Evolutionary conservation across 176 grass and related monocot species (phyloP).

Genomic region (Aegilops tauschii): DNA sequence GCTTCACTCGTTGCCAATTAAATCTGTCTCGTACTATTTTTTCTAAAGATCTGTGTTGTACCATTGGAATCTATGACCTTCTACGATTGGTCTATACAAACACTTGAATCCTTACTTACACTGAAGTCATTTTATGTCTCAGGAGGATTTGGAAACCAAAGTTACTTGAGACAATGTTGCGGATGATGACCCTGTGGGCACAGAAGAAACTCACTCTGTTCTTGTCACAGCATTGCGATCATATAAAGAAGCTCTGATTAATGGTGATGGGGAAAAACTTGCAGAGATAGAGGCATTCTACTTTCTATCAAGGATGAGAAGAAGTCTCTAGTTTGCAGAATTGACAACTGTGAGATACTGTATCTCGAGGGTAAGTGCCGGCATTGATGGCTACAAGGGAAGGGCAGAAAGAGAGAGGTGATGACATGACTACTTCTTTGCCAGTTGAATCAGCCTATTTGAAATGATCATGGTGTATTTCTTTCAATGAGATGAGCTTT

Average conservation of each 20-base stretch:
- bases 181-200: constrained; percentile 29
- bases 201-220: constrained; percentile 52
- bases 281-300: constrained; percentile 62
- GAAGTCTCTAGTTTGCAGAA: constrained; percentile 46
- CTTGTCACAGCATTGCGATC: constrained; percentile 39
- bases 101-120: background rate
- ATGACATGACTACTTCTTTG: constrained; percentile 37
- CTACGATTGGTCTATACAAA: background rate
- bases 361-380: constrained; percentile 71
- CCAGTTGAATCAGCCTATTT: no score
- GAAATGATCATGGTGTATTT: no score
- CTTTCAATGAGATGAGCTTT: no score
- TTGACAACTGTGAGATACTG: constrained; percentile 47
- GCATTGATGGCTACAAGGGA: constrained; percentile 67
- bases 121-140: constrained; percentile 13
- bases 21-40: background rate
- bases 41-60: background rate
- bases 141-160: constrained; percentile 60
- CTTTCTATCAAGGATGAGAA: constrained; percentile 62
- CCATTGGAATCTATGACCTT: background rate
- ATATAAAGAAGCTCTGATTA: constrained; percentile 71
- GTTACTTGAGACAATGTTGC: constrained; percentile 31
- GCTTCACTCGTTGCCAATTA: background rate
- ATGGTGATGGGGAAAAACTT: constrained; percentile 44
- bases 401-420: constrained; percentile 68